A percentile compares a stretch with the other conserved stretches of the same genome.
phyloP scores from a whole-genome alignment of 345 rosid species.

The Capsella bursapastoris region DNA sequence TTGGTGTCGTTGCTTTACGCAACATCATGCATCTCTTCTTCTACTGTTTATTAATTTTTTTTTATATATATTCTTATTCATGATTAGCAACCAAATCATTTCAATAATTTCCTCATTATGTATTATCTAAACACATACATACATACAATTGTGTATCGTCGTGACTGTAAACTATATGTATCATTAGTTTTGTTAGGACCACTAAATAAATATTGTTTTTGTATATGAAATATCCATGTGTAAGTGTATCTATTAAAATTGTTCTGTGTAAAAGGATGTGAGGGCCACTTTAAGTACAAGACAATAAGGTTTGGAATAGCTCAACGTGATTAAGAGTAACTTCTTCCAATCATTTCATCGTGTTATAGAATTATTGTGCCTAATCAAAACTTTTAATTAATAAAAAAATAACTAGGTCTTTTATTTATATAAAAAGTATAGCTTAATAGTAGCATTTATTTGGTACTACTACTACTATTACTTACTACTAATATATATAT shows the following conservation, averaged over 20 bases:
- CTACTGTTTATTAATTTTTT: slow-evolving; percentile 10
- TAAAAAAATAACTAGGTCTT: slow-evolving; percentile 13
- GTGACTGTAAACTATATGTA: slow-evolving; percentile 4
- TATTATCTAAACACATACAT: background rate
- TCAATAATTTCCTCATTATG: slow-evolving; percentile 38
- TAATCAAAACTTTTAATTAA: slow-evolving; percentile 28
- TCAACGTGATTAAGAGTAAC: slow-evolving; percentile 49
- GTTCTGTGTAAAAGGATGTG: slow-evolving; percentile 41
- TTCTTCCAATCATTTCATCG: slow-evolving; percentile 46
- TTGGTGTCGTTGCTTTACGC: slow-evolving; percentile 51
- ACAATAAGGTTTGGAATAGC: slow-evolving; percentile 42
- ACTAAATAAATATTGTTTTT: slow-evolving; percentile 26
- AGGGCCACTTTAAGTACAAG: slow-evolving; percentile 46
- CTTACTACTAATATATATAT: background rate
- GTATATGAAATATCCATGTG: slow-evolving; percentile 31
- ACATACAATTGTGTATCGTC: slow-evolving; percentile 16
- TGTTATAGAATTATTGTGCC: slow-evolving; percentile 41
- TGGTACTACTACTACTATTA: background rate
- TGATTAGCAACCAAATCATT: slow-evolving; percentile 43
- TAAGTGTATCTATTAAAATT: slow-evolving; percentile 38
- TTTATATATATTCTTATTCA: background rate
- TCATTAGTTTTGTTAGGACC: slow-evolving; percentile 38
- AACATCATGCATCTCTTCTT: slow-evolving; percentile 46
- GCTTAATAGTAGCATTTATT: slow-evolving; percentile 16
- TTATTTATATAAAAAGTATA: background rate